Evolutionary conservation across 805 yeast species (phyloP).

Genomic region (Maudiozyma turicensis): DNA sequence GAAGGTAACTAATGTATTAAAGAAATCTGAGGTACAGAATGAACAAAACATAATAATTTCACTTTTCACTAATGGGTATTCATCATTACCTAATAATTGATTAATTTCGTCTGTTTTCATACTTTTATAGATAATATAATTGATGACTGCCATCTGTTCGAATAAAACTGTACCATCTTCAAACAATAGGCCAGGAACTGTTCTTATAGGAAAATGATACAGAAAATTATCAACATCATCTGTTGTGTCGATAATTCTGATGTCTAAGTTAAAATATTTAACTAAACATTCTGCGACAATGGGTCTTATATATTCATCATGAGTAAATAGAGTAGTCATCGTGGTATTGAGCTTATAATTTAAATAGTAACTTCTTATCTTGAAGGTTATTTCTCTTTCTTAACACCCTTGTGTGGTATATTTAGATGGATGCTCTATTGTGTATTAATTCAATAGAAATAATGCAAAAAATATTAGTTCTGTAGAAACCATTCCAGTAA

Average conservation of each 20-base stretch:
- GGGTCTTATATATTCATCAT: conserved; percentile 37
- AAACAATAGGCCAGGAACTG: conserved; percentile 60
- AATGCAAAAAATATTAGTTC: no score
- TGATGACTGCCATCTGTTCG: conserved; percentile 54
- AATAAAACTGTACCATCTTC: conserved; percentile 63
- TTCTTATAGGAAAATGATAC: conserved; percentile 50
- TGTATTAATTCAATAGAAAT: no score
- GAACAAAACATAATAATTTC: conserved; percentile 65
- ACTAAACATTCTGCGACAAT: conserved; percentile 36
- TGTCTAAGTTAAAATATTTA: conserved; percentile 51
- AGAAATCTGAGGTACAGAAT: conserved; percentile 57
- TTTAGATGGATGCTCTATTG: no score
- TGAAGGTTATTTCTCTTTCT: no score
- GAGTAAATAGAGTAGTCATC: conserved; percentile 16
- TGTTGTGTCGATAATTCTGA: conserved; percentile 36
- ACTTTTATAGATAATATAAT: conserved; percentile 35
- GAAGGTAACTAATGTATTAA: conserved; percentile 37
- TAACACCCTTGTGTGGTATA: no score
- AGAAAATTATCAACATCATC: conserved; percentile 23
- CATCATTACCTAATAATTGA: conserved; percentile 43
- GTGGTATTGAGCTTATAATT: conserved; percentile 36
- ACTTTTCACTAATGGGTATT: conserved; percentile 32
- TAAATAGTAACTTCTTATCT: background rate
- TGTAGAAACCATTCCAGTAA: no score
- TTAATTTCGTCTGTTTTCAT: conserved; percentile 28